Conservation (phyloP, 345 rosid genomes). For the Xanthoceras sorbifolium region DNA sequence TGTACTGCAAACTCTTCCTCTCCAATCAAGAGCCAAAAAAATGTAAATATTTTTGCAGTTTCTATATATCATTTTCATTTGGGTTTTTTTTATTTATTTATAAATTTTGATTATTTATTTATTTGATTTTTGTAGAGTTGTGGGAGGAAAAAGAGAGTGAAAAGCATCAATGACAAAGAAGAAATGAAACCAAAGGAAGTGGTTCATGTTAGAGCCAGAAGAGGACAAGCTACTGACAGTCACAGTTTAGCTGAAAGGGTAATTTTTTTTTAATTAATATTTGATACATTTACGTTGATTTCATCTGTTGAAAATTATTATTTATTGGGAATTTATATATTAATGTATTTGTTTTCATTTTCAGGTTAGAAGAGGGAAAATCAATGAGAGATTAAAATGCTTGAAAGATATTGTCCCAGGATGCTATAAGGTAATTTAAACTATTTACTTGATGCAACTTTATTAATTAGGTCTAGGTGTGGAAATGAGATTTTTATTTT, state of each 20-base stretch:
- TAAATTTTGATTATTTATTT: neutral
- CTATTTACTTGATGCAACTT: neutral
- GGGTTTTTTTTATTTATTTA: neutral
- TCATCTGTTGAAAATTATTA: neutral
- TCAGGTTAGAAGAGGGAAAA: slow-evolving; percentile 79
- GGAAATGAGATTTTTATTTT: too few species aligned
- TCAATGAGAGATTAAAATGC: slow-evolving; percentile 69
- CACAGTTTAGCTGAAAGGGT: slow-evolving; percentile 97
- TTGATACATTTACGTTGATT: neutral
- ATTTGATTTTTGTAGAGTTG: slow-evolving; percentile 30
- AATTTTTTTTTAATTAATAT: slow-evolving; percentile 15
- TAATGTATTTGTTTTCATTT: neutral
- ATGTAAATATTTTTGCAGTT: slow-evolving; percentile 24
- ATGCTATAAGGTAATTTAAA: slow-evolving; percentile 63
- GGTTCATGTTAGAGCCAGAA: slow-evolving; percentile 91
- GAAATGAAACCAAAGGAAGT: slow-evolving; percentile 61
- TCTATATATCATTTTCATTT: neutral
- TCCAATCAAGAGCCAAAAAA: slow-evolving; percentile 32
- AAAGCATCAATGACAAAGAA: slow-evolving; percentile 35
- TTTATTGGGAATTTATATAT: neutral
- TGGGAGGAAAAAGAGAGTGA: slow-evolving; percentile 54
- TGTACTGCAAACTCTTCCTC: slow-evolving; percentile 35
- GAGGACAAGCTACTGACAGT: slow-evolving; percentile 94
- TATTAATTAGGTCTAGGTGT: too few species aligned
- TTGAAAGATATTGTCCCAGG: slow-evolving; percentile 89